Evolutionary conservation across 768 basidiomycete species (phyloP).

Genomic region (Xerocomellus amylosporus): DNA sequence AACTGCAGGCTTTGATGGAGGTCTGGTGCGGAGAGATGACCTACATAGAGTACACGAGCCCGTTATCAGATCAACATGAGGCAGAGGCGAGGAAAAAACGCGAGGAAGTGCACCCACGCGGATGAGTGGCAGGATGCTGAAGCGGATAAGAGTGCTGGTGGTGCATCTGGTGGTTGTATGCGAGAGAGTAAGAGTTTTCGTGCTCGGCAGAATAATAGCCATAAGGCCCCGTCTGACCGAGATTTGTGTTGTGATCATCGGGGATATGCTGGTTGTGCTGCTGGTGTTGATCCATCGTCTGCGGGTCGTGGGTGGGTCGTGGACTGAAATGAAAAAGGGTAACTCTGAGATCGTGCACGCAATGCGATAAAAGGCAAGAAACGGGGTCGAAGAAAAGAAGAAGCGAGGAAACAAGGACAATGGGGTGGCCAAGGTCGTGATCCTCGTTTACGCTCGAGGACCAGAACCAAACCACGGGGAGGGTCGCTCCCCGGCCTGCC

Average conservation of each 20-base stretch:
- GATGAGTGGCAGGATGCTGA: constrained; percentile 55
- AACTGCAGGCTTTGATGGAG: constrained; percentile 65
- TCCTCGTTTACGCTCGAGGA: constrained; percentile 30
- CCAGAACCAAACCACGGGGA: constrained; percentile 22
- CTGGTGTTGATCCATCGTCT: constrained; percentile 43
- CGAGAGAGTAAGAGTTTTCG: constrained; percentile 52
- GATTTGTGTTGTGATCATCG: constrained; percentile 46
- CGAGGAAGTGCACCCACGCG: constrained; percentile 65
- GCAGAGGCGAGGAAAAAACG: constrained; percentile 40
- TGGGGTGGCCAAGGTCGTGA: constrained; percentile 22
- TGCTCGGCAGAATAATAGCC: constrained; percentile 54
- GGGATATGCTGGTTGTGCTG: constrained; percentile 46
- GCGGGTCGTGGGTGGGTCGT: constrained; percentile 36
- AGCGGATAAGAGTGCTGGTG: constrained; percentile 52
- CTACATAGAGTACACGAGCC: constrained; percentile 51
- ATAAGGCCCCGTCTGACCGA: constrained; percentile 42
- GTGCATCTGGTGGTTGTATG: constrained; percentile 48
- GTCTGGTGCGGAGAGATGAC: constrained; percentile 62
- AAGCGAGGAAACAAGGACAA: constrained; percentile 33
- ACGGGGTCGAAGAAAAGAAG: constrained; percentile 36
- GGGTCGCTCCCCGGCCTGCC: background rate
- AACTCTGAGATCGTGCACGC: constrained; percentile 34
- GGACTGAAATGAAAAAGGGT: constrained; percentile 34
- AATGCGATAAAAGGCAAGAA: constrained; percentile 33
- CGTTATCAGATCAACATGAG: constrained; percentile 69